A percentile compares a stretch with the other conserved stretches of the same genome.
phyloP scores from a whole-genome alignment of 371 early-diverging fungal species.

The Lichtheimia ramosa region DNA sequence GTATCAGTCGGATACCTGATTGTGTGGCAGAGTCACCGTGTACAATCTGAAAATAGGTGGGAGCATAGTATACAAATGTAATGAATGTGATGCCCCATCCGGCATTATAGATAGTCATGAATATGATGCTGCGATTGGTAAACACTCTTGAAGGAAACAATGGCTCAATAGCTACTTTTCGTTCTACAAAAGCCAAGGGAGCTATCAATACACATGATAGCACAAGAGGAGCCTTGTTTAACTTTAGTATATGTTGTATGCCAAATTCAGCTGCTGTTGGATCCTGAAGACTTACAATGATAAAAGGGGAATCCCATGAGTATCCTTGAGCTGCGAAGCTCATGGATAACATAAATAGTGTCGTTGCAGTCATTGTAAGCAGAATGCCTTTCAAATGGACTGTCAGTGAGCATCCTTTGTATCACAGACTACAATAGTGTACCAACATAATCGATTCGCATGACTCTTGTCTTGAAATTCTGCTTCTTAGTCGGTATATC shows the following conservation, averaged over 20 bases:
- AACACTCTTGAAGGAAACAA: not conserved
- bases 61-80: constrained; percentile 55
- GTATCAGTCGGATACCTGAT: constrained; percentile 48
- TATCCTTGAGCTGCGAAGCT: not conserved
- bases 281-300: not conserved
- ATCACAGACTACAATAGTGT: not conserved
- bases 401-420: not conserved
- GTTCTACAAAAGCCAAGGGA: not conserved
- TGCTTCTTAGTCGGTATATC: not conserved
- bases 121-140: constrained; percentile 32
- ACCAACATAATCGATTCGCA: not conserved
- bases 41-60: constrained; percentile 81
- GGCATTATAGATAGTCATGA: constrained; percentile 46
- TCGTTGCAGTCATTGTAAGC: not conserved
- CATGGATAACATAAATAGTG: not conserved
- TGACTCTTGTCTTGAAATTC: not conserved
- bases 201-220: not conserved
- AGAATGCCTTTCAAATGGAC: not conserved
- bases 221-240: too few species aligned
- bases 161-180: not conserved
- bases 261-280: too few species aligned
- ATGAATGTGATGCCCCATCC: constrained; percentile 58
- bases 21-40: constrained; percentile 48
- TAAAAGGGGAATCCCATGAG: not conserved
- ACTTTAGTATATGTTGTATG: too few species aligned